Evolutionary conservation across 495 filamentous ascomycete species (phyloP).

Genomic region (Wilcoxina mikolae): DNA sequence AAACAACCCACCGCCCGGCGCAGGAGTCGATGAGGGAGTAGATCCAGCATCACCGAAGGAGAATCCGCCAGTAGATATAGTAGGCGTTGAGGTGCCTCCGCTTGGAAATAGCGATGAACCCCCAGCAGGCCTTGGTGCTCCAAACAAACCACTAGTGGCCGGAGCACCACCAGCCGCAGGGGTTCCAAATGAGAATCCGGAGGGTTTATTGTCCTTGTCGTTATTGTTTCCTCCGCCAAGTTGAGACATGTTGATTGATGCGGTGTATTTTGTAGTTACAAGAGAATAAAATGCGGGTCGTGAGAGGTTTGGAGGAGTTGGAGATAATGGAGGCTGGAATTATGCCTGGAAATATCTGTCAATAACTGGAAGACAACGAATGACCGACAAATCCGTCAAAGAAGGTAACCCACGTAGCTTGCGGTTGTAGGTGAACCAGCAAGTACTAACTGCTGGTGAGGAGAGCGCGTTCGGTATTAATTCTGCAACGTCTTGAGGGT

Average conservation of each 20-base stretch:
- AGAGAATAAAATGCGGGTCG: neutral
- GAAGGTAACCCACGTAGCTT: neutral
- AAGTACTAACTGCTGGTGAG: neutral
- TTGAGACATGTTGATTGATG: neutral
- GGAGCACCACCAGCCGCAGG: neutral
- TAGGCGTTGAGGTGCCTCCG: neutral
- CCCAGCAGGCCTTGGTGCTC: neutral
- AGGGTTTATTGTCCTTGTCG: slow-evolving; percentile 2
- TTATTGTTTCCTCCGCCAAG: neutral
- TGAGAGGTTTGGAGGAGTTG: neutral
- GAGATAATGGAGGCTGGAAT: neutral
- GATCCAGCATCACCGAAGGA: neutral
- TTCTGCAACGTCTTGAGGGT: neutral
- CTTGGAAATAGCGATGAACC: slow-evolving; percentile 1
- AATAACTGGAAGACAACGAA: neutral
- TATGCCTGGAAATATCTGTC: neutral
- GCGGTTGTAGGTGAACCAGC: neutral
- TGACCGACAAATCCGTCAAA: neutral
- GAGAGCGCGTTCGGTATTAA: neutral
- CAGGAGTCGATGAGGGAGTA: neutral
- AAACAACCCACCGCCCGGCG: neutral
- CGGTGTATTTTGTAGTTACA: neutral
- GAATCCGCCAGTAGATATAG: neutral
- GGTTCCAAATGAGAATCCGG: neutral
- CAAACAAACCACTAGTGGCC: neutral